These are phyloP conservation scores for Termitomyces sp. DNA, from an alignment of 768 basidiomycete species.

Conservation along the genomic window DNA sequence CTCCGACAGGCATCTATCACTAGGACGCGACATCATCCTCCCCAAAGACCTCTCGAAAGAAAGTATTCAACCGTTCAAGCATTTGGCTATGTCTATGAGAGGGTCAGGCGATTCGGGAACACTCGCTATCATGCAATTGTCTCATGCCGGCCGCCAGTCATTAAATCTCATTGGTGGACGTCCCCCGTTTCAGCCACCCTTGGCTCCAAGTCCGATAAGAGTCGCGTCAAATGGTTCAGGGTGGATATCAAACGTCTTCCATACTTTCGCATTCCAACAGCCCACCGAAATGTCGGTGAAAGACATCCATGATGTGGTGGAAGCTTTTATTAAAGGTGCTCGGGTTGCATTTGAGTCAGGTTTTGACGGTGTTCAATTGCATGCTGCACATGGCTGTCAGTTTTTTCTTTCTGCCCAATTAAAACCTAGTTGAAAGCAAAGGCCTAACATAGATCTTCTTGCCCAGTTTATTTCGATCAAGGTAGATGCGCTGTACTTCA, in stretches of 20 bases:
- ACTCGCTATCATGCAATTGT: constrained; percentile 77
- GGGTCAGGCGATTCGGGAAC: constrained; percentile 20
- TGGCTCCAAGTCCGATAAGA: constrained; percentile 65
- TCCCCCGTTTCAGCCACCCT: constrained; percentile 47
- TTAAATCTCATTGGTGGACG: constrained; percentile 67
- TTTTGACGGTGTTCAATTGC: constrained; percentile 85
- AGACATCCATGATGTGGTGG: constrained; percentile 60
- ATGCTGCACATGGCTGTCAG: constrained; percentile 83
- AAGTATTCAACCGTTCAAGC: constrained; percentile 42
- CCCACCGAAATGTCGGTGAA: constrained; percentile 51
- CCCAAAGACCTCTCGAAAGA: constrained; percentile 38
- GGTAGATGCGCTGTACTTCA: constrained; percentile 21
- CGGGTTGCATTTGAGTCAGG: constrained; percentile 56
- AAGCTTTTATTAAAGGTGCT: constrained; percentile 64
- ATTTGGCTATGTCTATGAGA: constrained; percentile 47
- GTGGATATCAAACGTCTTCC: constrained; percentile 31
- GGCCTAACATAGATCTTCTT: constrained; percentile 53
- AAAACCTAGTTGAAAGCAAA: background rate
- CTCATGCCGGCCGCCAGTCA: constrained; percentile 81
- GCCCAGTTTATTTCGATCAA: constrained; percentile 74
- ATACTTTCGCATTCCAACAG: constrained; percentile 52
- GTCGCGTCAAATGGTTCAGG: constrained; percentile 29
- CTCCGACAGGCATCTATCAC: constrained; percentile 49
- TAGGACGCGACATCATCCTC: constrained; percentile 69
- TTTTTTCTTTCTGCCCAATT: constrained; percentile 9